Percentiles rank a stretch among this genome's conserved stretches.
phyloP scores from a whole-genome alignment of 2,329 filamentous ascomycete species.

The Chaetomium strumarium region DNA sequence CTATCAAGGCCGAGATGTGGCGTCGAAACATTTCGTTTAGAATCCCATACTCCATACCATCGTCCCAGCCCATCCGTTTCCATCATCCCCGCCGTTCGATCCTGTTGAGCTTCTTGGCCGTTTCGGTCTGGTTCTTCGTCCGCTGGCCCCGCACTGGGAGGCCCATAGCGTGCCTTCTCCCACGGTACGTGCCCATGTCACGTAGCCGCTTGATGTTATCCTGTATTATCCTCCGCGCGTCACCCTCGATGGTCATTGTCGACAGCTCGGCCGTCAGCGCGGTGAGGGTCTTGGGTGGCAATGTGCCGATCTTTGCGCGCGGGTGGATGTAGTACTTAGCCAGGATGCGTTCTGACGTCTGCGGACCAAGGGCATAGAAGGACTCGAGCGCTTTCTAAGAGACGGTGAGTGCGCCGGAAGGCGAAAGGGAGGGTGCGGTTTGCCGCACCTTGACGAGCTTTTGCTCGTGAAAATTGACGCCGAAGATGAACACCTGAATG shows the following conservation, averaged over 20 bases:
- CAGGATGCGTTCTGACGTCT: constrained; percentile 67
- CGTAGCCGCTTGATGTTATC: constrained; percentile 83
- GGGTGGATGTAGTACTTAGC: constrained; percentile 86
- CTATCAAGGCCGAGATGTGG: not conserved
- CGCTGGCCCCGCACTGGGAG: constrained; percentile 86
- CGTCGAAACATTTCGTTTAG: not conserved
- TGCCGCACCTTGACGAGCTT: constrained; percentile 71
- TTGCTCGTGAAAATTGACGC: constrained; percentile 77
- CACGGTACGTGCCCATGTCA: constrained; percentile 86
- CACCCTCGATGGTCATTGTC: constrained; percentile 90
- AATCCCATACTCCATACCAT: not conserved
- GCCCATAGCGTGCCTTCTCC: constrained; percentile 85
- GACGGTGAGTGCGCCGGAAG: constrained; percentile 5
- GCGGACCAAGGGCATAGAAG: constrained; percentile 80
- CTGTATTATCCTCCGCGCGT: constrained; percentile 67
- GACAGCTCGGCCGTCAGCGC: constrained; percentile 80
- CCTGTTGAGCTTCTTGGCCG: constrained; percentile 56
- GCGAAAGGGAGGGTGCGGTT: constrained; percentile 4
- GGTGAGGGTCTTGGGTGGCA: constrained; percentile 71
- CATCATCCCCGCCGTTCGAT: constrained; percentile 42
- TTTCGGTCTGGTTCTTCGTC: constrained; percentile 68
- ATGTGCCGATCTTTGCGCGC: constrained; percentile 66
- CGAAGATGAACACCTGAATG: constrained; percentile 52
- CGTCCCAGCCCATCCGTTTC: not conserved
- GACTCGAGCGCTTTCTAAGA: constrained; percentile 65